phyloP scores from a whole-genome alignment of 176 grass and related monocot species.

The Themeda triandra region DNA sequence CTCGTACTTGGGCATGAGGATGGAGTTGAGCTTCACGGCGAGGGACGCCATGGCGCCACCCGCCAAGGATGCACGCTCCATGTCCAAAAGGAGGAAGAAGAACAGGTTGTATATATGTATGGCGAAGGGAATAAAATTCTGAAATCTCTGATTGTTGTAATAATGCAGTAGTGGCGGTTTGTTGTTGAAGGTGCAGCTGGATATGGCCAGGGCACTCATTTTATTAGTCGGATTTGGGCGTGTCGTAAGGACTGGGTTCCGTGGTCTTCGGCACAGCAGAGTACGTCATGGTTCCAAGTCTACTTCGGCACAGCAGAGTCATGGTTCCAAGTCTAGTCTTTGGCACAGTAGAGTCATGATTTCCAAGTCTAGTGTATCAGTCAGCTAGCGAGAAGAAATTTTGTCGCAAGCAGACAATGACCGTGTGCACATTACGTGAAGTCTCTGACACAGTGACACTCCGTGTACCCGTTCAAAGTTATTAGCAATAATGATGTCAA shows the following conservation, averaged over 20 bases:
- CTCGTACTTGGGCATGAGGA: neutral
- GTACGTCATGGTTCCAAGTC: too few species aligned
- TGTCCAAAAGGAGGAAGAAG: neutral
- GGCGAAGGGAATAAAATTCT: neutral
- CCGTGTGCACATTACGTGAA: too few species aligned
- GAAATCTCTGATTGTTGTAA: neutral
- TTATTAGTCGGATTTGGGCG: neutral
- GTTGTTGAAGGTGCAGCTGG: neutral
- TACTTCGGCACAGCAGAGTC: too few species aligned
- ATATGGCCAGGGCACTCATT: neutral
- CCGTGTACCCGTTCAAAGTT: neutral
- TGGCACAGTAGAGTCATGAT: neutral
- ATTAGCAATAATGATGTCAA: neutral
- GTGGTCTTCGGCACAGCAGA: neutral
- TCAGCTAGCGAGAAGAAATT: neutral
- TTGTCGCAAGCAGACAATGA: neutral
- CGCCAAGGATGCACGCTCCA: neutral
- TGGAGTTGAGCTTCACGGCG: neutral
- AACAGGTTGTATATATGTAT: too few species aligned
- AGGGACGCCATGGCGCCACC: slow-evolving; percentile 9
- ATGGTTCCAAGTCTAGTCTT: too few species aligned
- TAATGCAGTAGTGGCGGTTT: neutral
- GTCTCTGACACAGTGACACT: too few species aligned
- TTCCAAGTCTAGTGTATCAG: neutral
- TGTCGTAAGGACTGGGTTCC: neutral